Evolutionary conservation across 768 basidiomycete species (phyloP), one percentile per base, ranked within the genome.

Genomic region (Lentinula edodes): DNA sequence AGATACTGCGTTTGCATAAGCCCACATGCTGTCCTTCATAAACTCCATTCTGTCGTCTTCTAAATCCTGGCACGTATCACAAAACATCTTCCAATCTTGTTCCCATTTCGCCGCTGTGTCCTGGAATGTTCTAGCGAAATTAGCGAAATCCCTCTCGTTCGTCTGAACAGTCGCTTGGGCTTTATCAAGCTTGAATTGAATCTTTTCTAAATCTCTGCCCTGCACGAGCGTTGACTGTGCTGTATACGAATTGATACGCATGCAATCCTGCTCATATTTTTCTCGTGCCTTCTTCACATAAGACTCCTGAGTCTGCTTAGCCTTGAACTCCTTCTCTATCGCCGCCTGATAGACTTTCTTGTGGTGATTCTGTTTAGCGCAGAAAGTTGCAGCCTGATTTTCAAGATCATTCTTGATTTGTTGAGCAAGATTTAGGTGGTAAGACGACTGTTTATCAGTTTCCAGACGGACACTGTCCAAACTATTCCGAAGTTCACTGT

Each of bases 21-120:
- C 84, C 96, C 97, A 99, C 74, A 97, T 81, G 66, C 91, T 92
- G 70, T 95, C 93, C 75, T 96, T 98, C 78, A 90, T 87, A 71
- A 96, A 93, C 63, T 95, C 93, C 69, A 95, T 75, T n/a, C 97
- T 84, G 62, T 95, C 89, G 67, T 98, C 95, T 69, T 99, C 97
- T 54, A 97, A 75, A 75, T 99, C 97, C 74, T 99, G 97, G 64
- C 93, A 93, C 48, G 84, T 85, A 73, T 99, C 97, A 69, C 93
- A 95, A 74, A 97, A 98, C 2, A 77, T 78, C 73, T 92, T 95
- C 97, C 97, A 99, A 62, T 92, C 89, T 63, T 82, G 79, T 70
- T 97, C 95, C 97, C 96, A 98, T 68, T 90, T 89, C 54, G 76
- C 80, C 20, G 83, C 80, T 13, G 93, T 96, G 54, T 92, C 90